Evolutionary conservation across 192 early-diverging fungal genomes (phyloP), one percentile per base, ranked within the genome.

Genomic region (Coemansia sp.): DNA sequence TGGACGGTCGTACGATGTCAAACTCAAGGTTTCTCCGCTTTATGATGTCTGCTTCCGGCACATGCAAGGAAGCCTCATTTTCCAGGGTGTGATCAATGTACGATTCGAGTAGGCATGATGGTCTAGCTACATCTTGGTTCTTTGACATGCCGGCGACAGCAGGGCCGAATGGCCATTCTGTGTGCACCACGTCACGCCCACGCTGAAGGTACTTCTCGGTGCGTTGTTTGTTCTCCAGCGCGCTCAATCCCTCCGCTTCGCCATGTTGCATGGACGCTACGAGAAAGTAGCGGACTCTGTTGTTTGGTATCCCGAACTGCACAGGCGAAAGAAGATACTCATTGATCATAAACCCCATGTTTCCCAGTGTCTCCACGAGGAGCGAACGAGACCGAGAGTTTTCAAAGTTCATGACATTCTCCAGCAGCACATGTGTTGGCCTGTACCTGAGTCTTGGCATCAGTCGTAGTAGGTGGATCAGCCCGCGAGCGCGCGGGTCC

Each of bases 341-440:
- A 35, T 64, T 2, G 5, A 76, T 57, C 56, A 63, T 56, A 33
- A 71, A 81, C 14, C 78, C 78, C 44, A 81, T 36, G 11, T 51
- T 36, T 5, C 73, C 73, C 10, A 81, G 46, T 20, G 65, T 60
- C n/a, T 69, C 44, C 16, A 81, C 70, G 15, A 76, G 57, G 23
- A 72, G 9, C 0, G 30, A 49, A 8, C 78, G 69, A 0, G 78
- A 81, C 23, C 36, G 67, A 10, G 78, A 81, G 73, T 72, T 76
- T 58, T 81, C 78, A 67, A 81, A 81, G 62, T 81, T 81, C 78
- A 81, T 76, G 12, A 81, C 78, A 64, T 81, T 81, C 57, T 81
- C 78, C 23, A 81, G 58, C 14, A 81, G 48, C 58, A 81, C 4
- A 45, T 72, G 62, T 1, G 61, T 55, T 1, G 78, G 78, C 14